Evolutionary conservation across 495 filamentous ascomycete species (phyloP), one percentile per base, ranked within the genome.

Genomic region (Penicillium riverlandense): DNA sequence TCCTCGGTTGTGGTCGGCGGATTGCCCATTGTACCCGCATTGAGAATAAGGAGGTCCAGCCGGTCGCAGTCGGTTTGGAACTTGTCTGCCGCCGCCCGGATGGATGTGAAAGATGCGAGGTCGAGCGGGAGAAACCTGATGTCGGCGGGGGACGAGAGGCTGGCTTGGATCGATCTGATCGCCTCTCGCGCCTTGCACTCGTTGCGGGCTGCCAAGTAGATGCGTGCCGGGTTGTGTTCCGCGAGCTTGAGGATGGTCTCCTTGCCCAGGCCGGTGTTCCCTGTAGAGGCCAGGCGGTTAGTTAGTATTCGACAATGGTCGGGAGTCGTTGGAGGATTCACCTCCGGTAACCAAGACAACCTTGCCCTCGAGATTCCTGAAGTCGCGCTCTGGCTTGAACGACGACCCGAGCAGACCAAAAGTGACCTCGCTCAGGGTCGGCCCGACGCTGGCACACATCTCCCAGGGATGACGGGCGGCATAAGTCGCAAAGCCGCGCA

Each of bases 261-360:
- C 58, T 76, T 75, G 47, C 84, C 84, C 4, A 88, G 67, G 3
- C 86, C 86, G 37, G 71, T 64, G 53, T 80, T 88, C 30, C 82
- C 82, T 82, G 41, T 16, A 11, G 12, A 16, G 15, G 13, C 27
- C 6, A 22, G 22, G 22, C 22, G 22, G 22, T 22, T 22, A 22
- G 22, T 22, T 22, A 22, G 22, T 22, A 22, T 3, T 22, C 22
- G 22, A 4, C 22, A 22, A 3, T 6, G 22, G 22, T 22, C 22
- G 22, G 22, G 22, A 22, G 22, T 22, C 22, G 2, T 22, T 22
- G 49, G 38, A 29, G 15, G 27, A 43, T 53, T 37, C 54, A 79
- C 79, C 79, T 32, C 78, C 82, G 12, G 82, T 86, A 12, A 86
- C 64, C 11, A 84, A 57, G 31, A 85, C 71, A 11, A 81, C 73